Base-by-base conservation (phyloP, 192 early-diverging fungal genomes). In the Kickxella alabastrina region DNA sequence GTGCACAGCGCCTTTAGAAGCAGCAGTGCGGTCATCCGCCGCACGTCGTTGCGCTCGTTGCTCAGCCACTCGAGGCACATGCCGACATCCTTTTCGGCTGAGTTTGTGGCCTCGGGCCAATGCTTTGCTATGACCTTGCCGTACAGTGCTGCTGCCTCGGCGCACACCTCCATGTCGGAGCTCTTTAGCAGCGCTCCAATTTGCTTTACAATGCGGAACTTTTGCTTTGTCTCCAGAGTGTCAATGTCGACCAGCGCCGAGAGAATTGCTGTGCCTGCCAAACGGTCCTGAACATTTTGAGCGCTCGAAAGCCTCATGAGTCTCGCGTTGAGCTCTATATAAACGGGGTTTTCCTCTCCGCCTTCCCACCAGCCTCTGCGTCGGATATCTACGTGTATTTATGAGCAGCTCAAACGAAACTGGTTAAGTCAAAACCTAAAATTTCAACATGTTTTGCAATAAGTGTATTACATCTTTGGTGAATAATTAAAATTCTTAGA, bases 41-140 rank as follows among this genome's bases (percentile, higher is more conserved):
- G 47, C 4, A 61, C 57, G 14, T 59, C 38, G 32, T 45, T 54
- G 23, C 54, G 46, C 24, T 55, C 52, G 18, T 15, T 41, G 23
- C 34, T 37, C 7, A 68, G 57, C 65, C 57, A 68, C 29, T 68
- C 58, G 12, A 68, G 29, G 18, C 65, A 46, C 18, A 45, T 51
- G 23, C 41, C 52, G 25, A 68, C 19, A 13, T 68, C 58, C 4
- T 34, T 34, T 38, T 61, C 57, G 4, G 61, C 36, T 5, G 52
- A 42, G 0, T 57, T 31, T 18, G 50, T 56, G 2, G 47, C 49
- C n/a, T 51, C 52, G 6, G 53, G 18, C 53, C 65, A 56, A 37
- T 40, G 44, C 23, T 40, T 52, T 19, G 35, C 18, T 5, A 68
- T 26, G 6, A 61, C 58, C 23, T 40, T 37, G n/a, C 46, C 47